Evolutionary conservation across 805 yeast genomes (phyloP).

Genomic region (Starmerella floris): DNA sequence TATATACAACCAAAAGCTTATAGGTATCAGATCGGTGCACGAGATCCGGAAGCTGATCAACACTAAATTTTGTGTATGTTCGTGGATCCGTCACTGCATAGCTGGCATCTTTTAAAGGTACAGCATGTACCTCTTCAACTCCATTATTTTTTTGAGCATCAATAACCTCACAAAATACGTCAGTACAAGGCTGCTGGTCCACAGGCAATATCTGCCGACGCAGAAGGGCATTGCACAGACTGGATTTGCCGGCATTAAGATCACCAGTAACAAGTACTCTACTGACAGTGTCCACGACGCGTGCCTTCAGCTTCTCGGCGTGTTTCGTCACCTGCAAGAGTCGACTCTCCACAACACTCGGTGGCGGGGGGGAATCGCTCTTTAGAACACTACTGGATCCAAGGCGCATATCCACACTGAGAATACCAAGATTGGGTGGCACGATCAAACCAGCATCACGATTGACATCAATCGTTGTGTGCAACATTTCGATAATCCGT

Average conservation of each 20-base stretch:
- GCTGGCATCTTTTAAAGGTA: slow-evolving; percentile 30
- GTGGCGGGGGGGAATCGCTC: slow-evolving; percentile 56
- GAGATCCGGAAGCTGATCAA: slow-evolving; percentile 49
- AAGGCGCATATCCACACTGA: slow-evolving; percentile 49
- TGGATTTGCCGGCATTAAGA: slow-evolving; percentile 89
- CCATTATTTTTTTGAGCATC: slow-evolving; percentile 67
- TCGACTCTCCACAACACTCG: slow-evolving; percentile 49
- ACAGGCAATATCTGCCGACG: slow-evolving; percentile 72
- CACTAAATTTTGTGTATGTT: slow-evolving; percentile 44
- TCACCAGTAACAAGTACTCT: slow-evolving; percentile 96
- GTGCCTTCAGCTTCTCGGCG: slow-evolving; percentile 53
- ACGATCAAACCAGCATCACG: slow-evolving; percentile 6
- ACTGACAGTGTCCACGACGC: slow-evolving; percentile 83
- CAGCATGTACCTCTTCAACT: slow-evolving; percentile 87
- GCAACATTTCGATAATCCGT: slow-evolving; percentile 22
- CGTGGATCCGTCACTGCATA: slow-evolving; percentile 47
- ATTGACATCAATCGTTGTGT: slow-evolving; percentile 21
- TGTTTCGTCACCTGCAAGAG: slow-evolving; percentile 54
- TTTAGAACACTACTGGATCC: slow-evolving; percentile 36
- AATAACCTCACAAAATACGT: slow-evolving; percentile 86
- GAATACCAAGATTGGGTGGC: slow-evolving; percentile 37
- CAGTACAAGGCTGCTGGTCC: slow-evolving; percentile 96
- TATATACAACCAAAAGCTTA: slow-evolving; percentile 63
- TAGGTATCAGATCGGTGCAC: slow-evolving; percentile 65
- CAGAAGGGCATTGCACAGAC: slow-evolving; percentile 82